Evolutionary conservation across 768 basidiomycete species (phyloP).

Genomic region (Obba rivulosa): DNA sequence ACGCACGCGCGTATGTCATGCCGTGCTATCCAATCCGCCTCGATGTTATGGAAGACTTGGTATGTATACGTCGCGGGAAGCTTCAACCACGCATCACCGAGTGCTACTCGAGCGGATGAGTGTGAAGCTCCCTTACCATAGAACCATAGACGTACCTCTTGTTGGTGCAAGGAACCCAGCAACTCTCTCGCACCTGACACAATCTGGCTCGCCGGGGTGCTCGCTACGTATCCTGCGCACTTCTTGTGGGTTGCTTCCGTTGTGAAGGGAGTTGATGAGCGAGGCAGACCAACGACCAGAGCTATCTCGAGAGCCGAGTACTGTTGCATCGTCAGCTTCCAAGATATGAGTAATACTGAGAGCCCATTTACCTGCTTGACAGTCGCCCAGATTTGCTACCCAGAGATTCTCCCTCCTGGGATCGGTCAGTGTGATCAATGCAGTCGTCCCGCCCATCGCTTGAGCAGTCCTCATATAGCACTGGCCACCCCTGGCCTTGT

Average conservation of each 20-base stretch:
- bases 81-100: constrained; percentile 36
- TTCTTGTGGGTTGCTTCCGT: constrained; percentile 64
- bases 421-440: constrained; percentile 67
- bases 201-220: constrained; percentile 69
- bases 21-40: constrained; percentile 31
- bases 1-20: constrained; percentile 22
- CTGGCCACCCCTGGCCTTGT: constrained; percentile 48
- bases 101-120: constrained; percentile 14
- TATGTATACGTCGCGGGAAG: constrained; percentile 28
- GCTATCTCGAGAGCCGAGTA: constrained; percentile 42
- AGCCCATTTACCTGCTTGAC: constrained; percentile 58
- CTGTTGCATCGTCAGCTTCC: constrained; percentile 9
- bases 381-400: constrained; percentile 79
- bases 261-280: constrained; percentile 60
- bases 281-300: constrained; percentile 54
- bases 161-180: constrained; percentile 76
- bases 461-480: constrained; percentile 63
- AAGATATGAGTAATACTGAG: not conserved
- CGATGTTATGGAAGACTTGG: constrained; percentile 29
- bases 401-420: constrained; percentile 65
- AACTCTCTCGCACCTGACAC: constrained; percentile 59
- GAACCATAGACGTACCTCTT: constrained; percentile 47
- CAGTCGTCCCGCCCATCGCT: constrained; percentile 79
- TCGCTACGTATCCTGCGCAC: constrained; percentile 55
- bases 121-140: not conserved